These are phyloP conservation scores for Davidsoniella virescens DNA, from an alignment of 2,329 filamentous ascomycete genomes.

Conservation along the genomic window DNA sequence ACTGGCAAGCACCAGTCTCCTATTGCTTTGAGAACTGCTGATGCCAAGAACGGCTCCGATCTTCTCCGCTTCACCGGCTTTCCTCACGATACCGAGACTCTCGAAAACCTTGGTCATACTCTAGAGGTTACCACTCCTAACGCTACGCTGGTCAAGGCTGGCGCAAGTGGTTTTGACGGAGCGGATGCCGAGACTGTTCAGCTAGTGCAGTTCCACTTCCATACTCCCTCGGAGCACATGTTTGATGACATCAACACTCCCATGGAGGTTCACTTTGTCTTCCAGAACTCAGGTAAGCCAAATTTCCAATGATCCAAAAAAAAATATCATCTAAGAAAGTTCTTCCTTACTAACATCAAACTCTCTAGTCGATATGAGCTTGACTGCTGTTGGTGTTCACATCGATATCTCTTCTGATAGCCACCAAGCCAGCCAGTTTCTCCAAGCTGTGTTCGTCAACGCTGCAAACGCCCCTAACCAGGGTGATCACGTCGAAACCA, in stretches of 20 bases:
- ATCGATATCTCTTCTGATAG: slow-evolving; percentile 19
- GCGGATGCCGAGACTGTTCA: slow-evolving; percentile 25
- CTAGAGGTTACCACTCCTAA: slow-evolving; percentile 25
- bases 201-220: slow-evolving; percentile 42
- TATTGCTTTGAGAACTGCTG: slow-evolving; percentile 29
- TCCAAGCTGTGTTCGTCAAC: slow-evolving; percentile 23
- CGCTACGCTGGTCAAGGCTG: neutral
- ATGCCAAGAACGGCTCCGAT: slow-evolving; percentile 19
- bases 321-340: too few relatives aligned
- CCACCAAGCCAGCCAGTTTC: slow-evolving; percentile 15
- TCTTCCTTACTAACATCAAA: neutral
- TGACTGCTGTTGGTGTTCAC: slow-evolving; percentile 24
- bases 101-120: slow-evolving; percentile 36
- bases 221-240: slow-evolving; percentile 42
- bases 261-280: slow-evolving; percentile 27
- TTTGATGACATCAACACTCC: slow-evolving; percentile 27
- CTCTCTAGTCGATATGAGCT: slow-evolving; percentile 1
- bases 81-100: slow-evolving; percentile 21
- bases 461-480: slow-evolving; percentile 21
- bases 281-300: slow-evolving; percentile 18
- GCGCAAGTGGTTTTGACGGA: slow-evolving; percentile 14
- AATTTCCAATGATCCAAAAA: neutral
- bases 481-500: slow-evolving; percentile 16
- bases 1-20: slow-evolving; percentile 36
- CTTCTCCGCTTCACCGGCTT: slow-evolving; percentile 12